Evolutionary conservation across 1,139 yeast species (phyloP).

Genomic region (Eremothecium coryli): DNA sequence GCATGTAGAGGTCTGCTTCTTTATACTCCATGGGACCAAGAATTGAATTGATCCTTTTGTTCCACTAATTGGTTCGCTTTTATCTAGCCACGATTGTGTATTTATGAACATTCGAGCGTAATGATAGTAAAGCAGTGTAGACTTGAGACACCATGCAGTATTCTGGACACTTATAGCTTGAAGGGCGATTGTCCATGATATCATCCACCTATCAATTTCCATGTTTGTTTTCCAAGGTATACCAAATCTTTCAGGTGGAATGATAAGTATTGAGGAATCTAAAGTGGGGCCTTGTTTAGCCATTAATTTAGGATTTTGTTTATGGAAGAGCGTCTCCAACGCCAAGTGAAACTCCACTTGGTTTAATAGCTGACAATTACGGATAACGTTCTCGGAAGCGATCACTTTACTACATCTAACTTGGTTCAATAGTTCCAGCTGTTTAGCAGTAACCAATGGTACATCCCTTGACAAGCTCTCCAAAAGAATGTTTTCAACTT

Average conservation of each 20-base stretch:
- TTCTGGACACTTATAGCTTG: slow-evolving; percentile 49
- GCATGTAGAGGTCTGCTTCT: background rate
- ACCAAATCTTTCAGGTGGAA: slow-evolving; percentile 54
- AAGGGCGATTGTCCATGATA: slow-evolving; percentile 63
- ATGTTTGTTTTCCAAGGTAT: slow-evolving; percentile 59
- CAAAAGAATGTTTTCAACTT: slow-evolving; percentile 11
- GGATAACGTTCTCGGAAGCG: slow-evolving; percentile 22
- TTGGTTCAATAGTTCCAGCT: slow-evolving; percentile 16
- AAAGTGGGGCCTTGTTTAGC: slow-evolving; percentile 7
- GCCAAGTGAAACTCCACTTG: slow-evolving; percentile 70
- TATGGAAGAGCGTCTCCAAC: slow-evolving; percentile 47
- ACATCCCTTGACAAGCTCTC: slow-evolving; percentile 11
- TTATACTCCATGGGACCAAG: slow-evolving; percentile 8
- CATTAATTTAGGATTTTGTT: slow-evolving; percentile 38
- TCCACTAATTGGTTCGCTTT: slow-evolving; percentile 17
- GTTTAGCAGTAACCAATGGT: slow-evolving; percentile 11
- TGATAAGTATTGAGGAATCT: slow-evolving; percentile 10
- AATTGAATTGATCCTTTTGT: slow-evolving; percentile 24
- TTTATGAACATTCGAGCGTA: slow-evolving; percentile 71
- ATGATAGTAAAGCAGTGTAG: slow-evolving; percentile 60
- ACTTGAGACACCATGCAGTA: slow-evolving; percentile 63
- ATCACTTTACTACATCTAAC: slow-evolving; percentile 16
- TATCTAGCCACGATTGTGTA: slow-evolving; percentile 17
- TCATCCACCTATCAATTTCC: slow-evolving; percentile 72
- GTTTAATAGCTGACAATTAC: slow-evolving; percentile 57